Evolutionary conservation across 768 basidiomycete species (phyloP), one percentile per base, ranked within the genome.

Genomic region (Psilocybe cubensis): DNA sequence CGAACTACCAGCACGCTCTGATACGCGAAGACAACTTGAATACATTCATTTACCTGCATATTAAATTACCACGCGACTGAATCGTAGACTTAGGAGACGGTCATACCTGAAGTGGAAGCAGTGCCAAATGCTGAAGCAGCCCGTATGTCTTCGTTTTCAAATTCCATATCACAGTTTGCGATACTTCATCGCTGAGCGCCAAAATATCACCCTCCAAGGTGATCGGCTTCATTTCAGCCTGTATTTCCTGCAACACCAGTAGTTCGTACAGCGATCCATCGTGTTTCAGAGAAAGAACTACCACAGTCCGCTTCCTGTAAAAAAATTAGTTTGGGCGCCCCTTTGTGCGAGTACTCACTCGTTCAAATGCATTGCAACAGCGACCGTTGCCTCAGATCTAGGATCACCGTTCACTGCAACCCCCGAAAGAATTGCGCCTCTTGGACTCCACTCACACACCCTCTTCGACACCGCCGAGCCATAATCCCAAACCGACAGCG

Each of bases 1-100:
- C 87, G 77, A 43, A 83, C 82, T 57, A 89, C 81, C 7, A 89
- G 74, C 27, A 87, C 68, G 61, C 74, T 76, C 6, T 77, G 62
- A 43, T 75, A 63, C 0, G 77, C 70, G 55, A 86, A 81, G 3
- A 83, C 64, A 7, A 86, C 78, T 60, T 86, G 82, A 24, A 82
- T 70, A 52, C 82, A 83, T 7, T 75, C 73, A 62, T 87, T 82
- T 56, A 77, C 71, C 78, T 85, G 58, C 8, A 28, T 31, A 46
- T 38, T 53, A 33, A 41, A 45, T 27, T 48, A 58, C 57, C 50
- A 42, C 50, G 8, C 38, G 44, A 18, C 21, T 4, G 17, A 23
- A 6, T 24, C 8, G 42, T 25, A 61, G 35, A 54, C 38, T 27
- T 8, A 59, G 14, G 58, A 31, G 18, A n/a, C n/a, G n/a, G n/a